Conservation (phyloP, 495 filamentous ascomycete genomes). For the Delitschia confertaspora region DNA sequence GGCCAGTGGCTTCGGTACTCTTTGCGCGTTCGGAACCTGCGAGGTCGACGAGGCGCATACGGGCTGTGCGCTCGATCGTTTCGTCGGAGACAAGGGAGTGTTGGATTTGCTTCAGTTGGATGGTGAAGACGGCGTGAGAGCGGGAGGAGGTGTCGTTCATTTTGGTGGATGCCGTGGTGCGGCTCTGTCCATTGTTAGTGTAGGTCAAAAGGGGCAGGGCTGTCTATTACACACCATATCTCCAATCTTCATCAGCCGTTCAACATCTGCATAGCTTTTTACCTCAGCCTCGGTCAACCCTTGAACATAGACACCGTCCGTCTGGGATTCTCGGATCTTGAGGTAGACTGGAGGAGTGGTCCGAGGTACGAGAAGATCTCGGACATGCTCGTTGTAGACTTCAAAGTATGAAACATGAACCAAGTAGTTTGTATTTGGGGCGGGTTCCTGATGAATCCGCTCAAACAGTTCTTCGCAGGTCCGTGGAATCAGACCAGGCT, state of each 20-base stretch:
- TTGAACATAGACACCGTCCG: slow-evolving; percentile 96
- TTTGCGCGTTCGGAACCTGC: slow-evolving; percentile 94
- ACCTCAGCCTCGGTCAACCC: slow-evolving; percentile 89
- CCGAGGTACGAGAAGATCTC: slow-evolving; percentile 77
- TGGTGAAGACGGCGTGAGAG: slow-evolving; percentile 94
- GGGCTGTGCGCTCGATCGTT: slow-evolving; percentile 85
- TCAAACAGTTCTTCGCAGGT: slow-evolving; percentile 96
- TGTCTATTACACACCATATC: slow-evolving; percentile 42
- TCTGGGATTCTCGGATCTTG: slow-evolving; percentile 91
- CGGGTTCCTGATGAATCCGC: slow-evolving; percentile 75
- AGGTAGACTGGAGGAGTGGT: slow-evolving; percentile 80
- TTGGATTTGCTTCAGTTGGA: slow-evolving; percentile 93
- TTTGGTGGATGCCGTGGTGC: slow-evolving; percentile 92
- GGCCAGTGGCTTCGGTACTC: slow-evolving; percentile 87
- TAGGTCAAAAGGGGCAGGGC: not conserved
- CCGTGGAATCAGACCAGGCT: slow-evolving; percentile 89
- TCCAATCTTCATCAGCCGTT: slow-evolving; percentile 82
- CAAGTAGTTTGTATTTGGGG: slow-evolving; percentile 85
- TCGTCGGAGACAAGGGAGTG: slow-evolving; percentile 91
- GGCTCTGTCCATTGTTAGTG: slow-evolving; percentile 40
- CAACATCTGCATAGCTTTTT: slow-evolving; percentile 67
- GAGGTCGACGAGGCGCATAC: slow-evolving; percentile 92
- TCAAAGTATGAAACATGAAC: slow-evolving; percentile 98
- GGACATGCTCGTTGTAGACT: slow-evolving; percentile 98
- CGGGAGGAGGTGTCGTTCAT: slow-evolving; percentile 98